Conservation (phyloP, 1,139 yeast species). For the Taphrina populina region DNA sequence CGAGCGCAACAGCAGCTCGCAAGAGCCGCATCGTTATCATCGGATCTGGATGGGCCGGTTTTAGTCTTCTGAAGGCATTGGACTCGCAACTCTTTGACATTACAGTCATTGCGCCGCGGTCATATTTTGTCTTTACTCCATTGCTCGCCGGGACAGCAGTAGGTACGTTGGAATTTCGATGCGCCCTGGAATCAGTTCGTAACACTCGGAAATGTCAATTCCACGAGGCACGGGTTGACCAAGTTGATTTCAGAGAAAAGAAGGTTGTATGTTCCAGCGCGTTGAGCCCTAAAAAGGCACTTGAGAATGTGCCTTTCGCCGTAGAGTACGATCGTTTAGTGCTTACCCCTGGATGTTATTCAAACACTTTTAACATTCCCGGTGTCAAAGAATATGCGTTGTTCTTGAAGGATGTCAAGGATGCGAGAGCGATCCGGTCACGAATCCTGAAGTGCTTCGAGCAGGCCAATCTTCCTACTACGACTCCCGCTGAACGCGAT, state of each 20-base stretch:
- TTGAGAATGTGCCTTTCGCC: slow-evolving; percentile 42
- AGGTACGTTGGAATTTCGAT: slow-evolving; percentile 81
- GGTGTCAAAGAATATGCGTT: slow-evolving; percentile 56
- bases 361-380: slow-evolving; percentile 64
- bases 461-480: slow-evolving; percentile 47
- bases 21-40: slow-evolving; percentile 84
- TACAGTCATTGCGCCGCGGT: slow-evolving; percentile 85
- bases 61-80: slow-evolving; percentile 42
- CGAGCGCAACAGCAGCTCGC: too few species aligned
- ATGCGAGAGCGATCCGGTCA: slow-evolving; percentile 56
- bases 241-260: slow-evolving; percentile 1
- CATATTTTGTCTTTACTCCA: slow-evolving; percentile 86
- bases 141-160: slow-evolving; percentile 90
- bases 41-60: slow-evolving; percentile 83
- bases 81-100: slow-evolving; percentile 86
- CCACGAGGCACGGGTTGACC: slow-evolving; percentile 18
- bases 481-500: slow-evolving; percentile 56
- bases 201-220: slow-evolving; percentile 7
- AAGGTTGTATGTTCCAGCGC: slow-evolving; percentile 13
- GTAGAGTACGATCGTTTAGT: slow-evolving; percentile 66
- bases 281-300: background rate
- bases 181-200: slow-evolving; percentile 30
- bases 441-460: slow-evolving; percentile 57
- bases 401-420: slow-evolving; percentile 61
- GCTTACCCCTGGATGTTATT: slow-evolving; percentile 62